Base-by-base conservation (phyloP, 2,329 filamentous ascomycete genomes). In the Helotiales sp. region DNA sequence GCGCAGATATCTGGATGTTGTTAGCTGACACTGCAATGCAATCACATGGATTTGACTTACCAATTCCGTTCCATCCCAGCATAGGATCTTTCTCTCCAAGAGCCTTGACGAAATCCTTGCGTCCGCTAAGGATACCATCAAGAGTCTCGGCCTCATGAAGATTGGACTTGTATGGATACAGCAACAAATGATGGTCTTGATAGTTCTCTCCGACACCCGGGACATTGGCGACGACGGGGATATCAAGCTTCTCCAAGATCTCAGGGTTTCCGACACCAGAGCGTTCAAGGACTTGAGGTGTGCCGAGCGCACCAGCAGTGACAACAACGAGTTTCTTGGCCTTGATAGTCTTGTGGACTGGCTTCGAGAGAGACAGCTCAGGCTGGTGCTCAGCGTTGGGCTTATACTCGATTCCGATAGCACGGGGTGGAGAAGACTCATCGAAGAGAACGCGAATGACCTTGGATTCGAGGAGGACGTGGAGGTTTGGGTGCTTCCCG, bases 331-430 rank as follows among this genome's bases (percentile, higher is more conserved):
- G 77, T 76, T 85, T 88, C 6, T 81, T 80, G 2, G 87, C 87
- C 52, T 78, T 81, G 20, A 89, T 77, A 0, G 72, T 79, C 28
- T 76, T 75, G 57, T 74, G 72, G 17, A 75, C 32, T 34, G 75
- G 72, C 70, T 77, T 75, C 64, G 73, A 68, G 63, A 75, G 70
- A 22, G 73, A 65, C 20, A 75, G 52, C 3, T 65, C 61, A 30
- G 77, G 79, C 63, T 83, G 78, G 71, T 81, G 81, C 2, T 78
- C 78, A 15, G 79, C 77, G 69, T 82, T 86, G 30, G 84, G 82
- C 22, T 83, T 81, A 69, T 85, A 88, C 71, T 90, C 86, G 1
- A 91, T 83, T 0, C 88, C 89, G 0, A 82, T 79, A 2, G 89
- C 89, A 45, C 79, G 76, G 49, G 82, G 86, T 24, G 75, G 75